phyloP scores from a whole-genome alignment of 306 rosid species.

The Vigna mungo region DNA sequence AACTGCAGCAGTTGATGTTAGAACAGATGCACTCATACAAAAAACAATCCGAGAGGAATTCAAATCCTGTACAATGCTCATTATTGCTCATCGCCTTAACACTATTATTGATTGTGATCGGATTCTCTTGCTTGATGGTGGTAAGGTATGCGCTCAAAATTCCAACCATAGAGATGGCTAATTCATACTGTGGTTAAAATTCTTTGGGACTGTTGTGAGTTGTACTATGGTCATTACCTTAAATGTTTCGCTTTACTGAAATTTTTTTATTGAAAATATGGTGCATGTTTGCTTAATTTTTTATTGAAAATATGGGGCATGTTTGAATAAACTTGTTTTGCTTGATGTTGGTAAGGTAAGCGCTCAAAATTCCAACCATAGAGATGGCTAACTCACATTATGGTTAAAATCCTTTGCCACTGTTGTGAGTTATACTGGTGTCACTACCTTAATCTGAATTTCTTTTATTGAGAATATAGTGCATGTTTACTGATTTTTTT shows the following conservation, averaged over 20 bases:
- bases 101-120: slow-evolving; percentile 89
- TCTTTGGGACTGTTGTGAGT: slow-evolving; percentile 7
- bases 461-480: too few relatives aligned
- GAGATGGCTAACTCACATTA: slow-evolving; percentile 19
- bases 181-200: slow-evolving; percentile 10
- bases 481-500: too few relatives aligned
- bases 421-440: slow-evolving; percentile 5
- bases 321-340: too few relatives aligned
- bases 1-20: slow-evolving; percentile 95
- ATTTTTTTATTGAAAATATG: slow-evolving; percentile 15
- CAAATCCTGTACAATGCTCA: slow-evolving; percentile 86
- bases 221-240: background rate
- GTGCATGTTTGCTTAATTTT: too few relatives aligned
- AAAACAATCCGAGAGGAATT: slow-evolving; percentile 92
- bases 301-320: too few relatives aligned
- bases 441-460: background rate
- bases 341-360: too few relatives aligned
- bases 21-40: slow-evolving; percentile 93
- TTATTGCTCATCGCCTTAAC: slow-evolving; percentile 92
- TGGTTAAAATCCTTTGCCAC: slow-evolving; percentile 16
- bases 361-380: background rate
- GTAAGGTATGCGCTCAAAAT: slow-evolving; percentile 65
- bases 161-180: slow-evolving; percentile 22
- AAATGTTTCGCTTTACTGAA: too few relatives aligned
- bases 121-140: slow-evolving; percentile 82